These are phyloP conservation scores for Neopestalotiopsis sp. DNA, from an alignment of 2,329 filamentous ascomycete genomes.

Conservation along the genomic window DNA sequence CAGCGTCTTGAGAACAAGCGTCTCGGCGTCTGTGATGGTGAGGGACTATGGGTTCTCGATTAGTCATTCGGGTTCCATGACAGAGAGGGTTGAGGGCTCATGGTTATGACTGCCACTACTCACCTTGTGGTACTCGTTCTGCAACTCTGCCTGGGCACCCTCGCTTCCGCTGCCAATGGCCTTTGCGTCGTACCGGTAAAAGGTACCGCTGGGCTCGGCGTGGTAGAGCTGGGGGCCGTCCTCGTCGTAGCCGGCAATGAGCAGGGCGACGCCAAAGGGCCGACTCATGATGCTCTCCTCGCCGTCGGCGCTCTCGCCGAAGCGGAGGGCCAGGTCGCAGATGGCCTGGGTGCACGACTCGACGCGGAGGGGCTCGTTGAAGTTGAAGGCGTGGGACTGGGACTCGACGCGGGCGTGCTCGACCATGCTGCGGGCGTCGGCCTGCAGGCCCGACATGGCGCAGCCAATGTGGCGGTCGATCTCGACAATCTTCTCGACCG, in stretches of 20 bases:
- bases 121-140: constrained; percentile 97
- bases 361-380: constrained; percentile 90
- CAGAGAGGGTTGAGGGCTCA: background rate
- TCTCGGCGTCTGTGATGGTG: constrained; percentile 91
- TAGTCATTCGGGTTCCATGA: background rate
- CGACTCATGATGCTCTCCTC: constrained; percentile 99
- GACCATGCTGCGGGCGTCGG: constrained; percentile 95
- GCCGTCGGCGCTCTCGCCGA: constrained; percentile 95
- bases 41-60: constrained; percentile 66
- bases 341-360: constrained; percentile 99
- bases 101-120: constrained; percentile 19
- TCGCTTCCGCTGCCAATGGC: constrained; percentile 97
- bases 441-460: constrained; percentile 97
- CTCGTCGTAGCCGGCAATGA: constrained; percentile 97
- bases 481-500: constrained; percentile 99
- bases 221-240: constrained; percentile 97
- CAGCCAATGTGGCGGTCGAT: constrained; percentile 99
- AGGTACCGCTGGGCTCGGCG: constrained; percentile 95
- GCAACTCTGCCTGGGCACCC: constrained; percentile 95
- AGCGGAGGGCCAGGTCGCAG: constrained; percentile 93
- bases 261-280: constrained; percentile 92
- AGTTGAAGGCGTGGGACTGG: constrained; percentile 98
- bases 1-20: constrained; percentile 92
- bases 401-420: constrained; percentile 98
- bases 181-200: constrained; percentile 99